Conservation (phyloP, 83 land plant species). For the Thuja plicata region DNA sequence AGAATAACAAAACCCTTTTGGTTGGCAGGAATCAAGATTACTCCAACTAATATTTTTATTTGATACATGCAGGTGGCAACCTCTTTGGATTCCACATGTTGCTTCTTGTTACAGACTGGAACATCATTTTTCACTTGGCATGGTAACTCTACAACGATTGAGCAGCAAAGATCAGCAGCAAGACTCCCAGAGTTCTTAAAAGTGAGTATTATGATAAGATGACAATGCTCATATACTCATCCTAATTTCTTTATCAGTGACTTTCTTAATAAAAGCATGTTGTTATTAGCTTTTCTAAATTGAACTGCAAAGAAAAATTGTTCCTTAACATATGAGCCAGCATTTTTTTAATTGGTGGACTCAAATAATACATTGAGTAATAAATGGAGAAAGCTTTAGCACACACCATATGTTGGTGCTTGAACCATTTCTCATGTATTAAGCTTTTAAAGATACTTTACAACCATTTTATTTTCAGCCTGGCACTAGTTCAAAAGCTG, state of each 20-base stretch:
- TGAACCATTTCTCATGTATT: not conserved
- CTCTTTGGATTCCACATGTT: conserved; percentile 60
- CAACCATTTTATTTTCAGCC: conserved; percentile 11
- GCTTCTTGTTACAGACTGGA: conserved; percentile 57
- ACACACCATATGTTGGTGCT: not conserved
- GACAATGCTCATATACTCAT: not conserved
- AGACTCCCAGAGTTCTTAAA: conserved; percentile 21
- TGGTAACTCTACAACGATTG: conserved; percentile 26
- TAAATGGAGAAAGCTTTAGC: not conserved
- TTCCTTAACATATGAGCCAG: not conserved
- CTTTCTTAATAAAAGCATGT: not conserved
- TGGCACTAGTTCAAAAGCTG: not conserved
- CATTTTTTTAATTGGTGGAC: not conserved
- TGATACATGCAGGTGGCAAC: conserved; percentile 36
- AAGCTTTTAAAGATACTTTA: not conserved
- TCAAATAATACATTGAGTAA: not conserved
- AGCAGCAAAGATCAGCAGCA: conserved; percentile 28
- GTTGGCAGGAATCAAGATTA: not conserved
- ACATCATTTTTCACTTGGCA: conserved; percentile 30
- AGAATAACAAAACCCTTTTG: not conserved
- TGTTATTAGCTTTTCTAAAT: not conserved
- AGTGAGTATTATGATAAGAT: conserved; percentile 11
- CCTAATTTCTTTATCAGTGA: not conserved
- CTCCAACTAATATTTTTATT: not conserved
- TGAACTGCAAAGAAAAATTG: not conserved